phyloP scores from a whole-genome alignment of 2,329 filamentous ascomycete species.

The Colletotrichum aenigma region DNA sequence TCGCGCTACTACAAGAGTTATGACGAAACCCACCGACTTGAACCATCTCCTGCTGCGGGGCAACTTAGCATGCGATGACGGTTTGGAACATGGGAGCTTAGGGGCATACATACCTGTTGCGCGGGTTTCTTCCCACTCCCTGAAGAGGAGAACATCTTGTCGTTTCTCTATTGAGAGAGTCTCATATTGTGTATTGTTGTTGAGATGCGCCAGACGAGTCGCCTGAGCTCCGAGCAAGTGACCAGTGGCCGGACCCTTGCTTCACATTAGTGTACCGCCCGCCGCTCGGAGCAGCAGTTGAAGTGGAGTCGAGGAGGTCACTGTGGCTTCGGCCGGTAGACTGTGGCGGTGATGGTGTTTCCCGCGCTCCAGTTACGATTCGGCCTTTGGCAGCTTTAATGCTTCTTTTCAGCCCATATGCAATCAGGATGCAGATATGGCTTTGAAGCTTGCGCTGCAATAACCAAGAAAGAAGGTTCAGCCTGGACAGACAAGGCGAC shows the following conservation, averaged over 20 bases:
- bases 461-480: background rate
- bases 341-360: background rate
- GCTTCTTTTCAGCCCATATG: background rate
- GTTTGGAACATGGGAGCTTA: background rate
- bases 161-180: conserved; percentile 21
- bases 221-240: conserved; percentile 19
- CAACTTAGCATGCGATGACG: conserved; percentile 32
- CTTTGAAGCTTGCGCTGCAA: background rate
- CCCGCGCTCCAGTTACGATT: background rate
- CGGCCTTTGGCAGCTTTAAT: background rate
- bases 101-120: conserved; percentile 65
- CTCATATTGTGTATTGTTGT: conserved; percentile 17
- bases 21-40: conserved; percentile 81
- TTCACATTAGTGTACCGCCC: conserved; percentile 17
- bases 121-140: conserved; percentile 71
- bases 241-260: conserved; percentile 21
- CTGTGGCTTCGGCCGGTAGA: conserved; percentile 10
- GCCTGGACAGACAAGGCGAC: background rate
- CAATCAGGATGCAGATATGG: background rate
- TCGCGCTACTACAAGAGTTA: conserved; percentile 4
- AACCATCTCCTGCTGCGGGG: conserved; percentile 86
- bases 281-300: conserved; percentile 20
- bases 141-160: conserved; percentile 68
- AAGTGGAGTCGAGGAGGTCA: conserved; percentile 18
- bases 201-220: conserved; percentile 18